These are phyloP conservation scores for Penicillium subrubescens DNA, from an alignment of 495 filamentous ascomycete species.

Conservation along the genomic window DNA sequence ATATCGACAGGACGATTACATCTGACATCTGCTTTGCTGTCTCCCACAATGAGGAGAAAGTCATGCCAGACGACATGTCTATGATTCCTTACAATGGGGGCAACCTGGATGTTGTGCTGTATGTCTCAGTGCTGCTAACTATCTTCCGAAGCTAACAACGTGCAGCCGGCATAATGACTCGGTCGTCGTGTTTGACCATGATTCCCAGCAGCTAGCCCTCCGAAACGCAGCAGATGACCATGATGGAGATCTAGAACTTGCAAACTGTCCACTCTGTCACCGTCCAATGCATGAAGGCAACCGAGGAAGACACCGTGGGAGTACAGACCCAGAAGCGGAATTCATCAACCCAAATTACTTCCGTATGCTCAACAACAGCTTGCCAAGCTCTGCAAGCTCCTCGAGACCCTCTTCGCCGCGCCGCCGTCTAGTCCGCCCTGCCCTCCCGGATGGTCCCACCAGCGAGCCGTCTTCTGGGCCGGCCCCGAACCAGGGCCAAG, in stretches of 20 bases:
- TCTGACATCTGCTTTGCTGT: not conserved
- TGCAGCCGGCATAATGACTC: slow-evolving; percentile 85
- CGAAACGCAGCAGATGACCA: slow-evolving; percentile 56
- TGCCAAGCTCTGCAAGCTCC: slow-evolving; percentile 51
- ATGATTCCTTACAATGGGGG: slow-evolving; percentile 49
- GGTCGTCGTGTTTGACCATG: slow-evolving; percentile 85
- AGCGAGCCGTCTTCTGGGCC: slow-evolving; percentile 52
- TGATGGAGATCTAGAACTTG: slow-evolving; percentile 48
- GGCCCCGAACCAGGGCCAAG: slow-evolving; percentile 46
- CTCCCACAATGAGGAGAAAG: slow-evolving; percentile 13
- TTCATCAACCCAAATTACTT: slow-evolving; percentile 93
- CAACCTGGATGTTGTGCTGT: slow-evolving; percentile 56
- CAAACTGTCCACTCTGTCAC: slow-evolving; percentile 87
- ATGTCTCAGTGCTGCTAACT: slow-evolving; percentile 17
- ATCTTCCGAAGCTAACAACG: slow-evolving; percentile 3
- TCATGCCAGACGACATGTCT: slow-evolving; percentile 49
- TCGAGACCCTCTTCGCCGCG: slow-evolving; percentile 54
- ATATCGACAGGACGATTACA: not conserved
- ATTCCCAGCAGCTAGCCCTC: slow-evolving; percentile 82
- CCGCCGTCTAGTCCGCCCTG: slow-evolving; percentile 53
- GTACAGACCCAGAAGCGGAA: slow-evolving; percentile 52
- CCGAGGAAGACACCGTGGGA: slow-evolving; percentile 37
- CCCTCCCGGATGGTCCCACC: slow-evolving; percentile 40
- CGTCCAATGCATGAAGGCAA: slow-evolving; percentile 64
- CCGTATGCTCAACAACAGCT: slow-evolving; percentile 76